phyloP scores from a whole-genome alignment of 805 yeast genomes.

The Sporopachydermia quercuum region DNA sequence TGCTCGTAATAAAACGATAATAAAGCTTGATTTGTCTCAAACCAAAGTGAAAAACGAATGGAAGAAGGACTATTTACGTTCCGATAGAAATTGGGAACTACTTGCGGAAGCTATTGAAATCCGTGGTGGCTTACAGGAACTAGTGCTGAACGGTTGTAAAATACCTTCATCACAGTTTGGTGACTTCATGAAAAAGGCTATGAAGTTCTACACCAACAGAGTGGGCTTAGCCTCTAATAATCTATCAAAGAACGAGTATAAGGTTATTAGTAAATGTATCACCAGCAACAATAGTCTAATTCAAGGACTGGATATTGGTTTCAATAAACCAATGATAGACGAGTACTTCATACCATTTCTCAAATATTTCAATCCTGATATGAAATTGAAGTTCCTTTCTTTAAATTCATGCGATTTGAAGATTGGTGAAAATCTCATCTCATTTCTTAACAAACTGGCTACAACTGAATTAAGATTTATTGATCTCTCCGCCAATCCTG shows the following conservation, averaged over 20 bases:
- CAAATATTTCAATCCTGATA: conserved; percentile 9
- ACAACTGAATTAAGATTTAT: conserved; percentile 46
- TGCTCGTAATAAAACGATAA: conserved; percentile 41
- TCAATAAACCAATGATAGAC: conserved; percentile 43
- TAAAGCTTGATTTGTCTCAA: conserved; percentile 59
- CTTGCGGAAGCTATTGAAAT: conserved; percentile 53
- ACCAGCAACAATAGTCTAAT: conserved; percentile 25
- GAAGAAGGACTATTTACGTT: conserved; percentile 29
- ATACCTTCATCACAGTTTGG: conserved; percentile 32
- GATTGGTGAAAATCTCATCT: conserved; percentile 34
- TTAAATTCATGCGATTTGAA: conserved; percentile 47
- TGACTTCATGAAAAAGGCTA: conserved; percentile 44
- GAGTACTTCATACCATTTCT: conserved; percentile 12
- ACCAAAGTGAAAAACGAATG: conserved; percentile 26
- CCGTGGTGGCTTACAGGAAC: conserved; percentile 67
- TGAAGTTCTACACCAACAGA: conserved; percentile 37
- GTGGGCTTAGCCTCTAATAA: conserved; percentile 72
- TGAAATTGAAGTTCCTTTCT: conserved; percentile 35
- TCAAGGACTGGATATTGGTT: conserved; percentile 72
- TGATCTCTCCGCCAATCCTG: conserved; percentile 60
- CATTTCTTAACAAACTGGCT: conserved; percentile 34
- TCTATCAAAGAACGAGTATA: conserved; percentile 42
- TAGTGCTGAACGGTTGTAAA: conserved; percentile 66
- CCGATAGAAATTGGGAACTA: conserved; percentile 73
- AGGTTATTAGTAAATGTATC: conserved; percentile 45